Base-by-base conservation (phyloP, 345 rosid species). In the Corchorus capsularis region DNA sequence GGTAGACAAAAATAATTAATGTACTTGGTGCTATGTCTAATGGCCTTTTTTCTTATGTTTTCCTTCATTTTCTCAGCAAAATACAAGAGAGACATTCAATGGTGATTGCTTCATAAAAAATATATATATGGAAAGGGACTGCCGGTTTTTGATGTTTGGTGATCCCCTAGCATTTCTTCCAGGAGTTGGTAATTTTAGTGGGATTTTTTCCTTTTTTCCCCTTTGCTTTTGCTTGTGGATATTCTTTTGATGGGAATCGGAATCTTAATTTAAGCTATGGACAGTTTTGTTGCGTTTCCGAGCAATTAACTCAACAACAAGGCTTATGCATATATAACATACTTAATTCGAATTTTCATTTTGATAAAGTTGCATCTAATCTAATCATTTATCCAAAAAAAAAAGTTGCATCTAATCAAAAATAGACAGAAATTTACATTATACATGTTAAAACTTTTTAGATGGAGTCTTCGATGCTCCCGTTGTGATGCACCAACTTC, bases 241-340 rank as follows among this genome's bases (percentile, higher is more conserved):
- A 69, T 69, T 69, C 73, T 50, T 50, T 69, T 6, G 12, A 32
- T 50, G 27, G 60, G 60, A 69, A 69, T 50, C 32, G 32, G 72
- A 50, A 3, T 69, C 72, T 69, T 45, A 5, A 45, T 7, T 27
- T 45, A 45, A 6, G 8, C 8, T 6, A 5, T 45, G 0, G 10
- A 45, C 9, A 8, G 10, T 6, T 45, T 4, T 45, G 2, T 6
- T 45, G 6, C 9, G 10, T 45, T 5, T 8, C 47, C 10, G 47
- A 45, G 10, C 47, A 45, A 5, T 45, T 45, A 45, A 45, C 8
- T 45, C 10, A 7, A 45, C 8, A 45, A 45, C 4, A 39, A 39
- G 4, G 4, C 0, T 39, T 39, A 27, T 39, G 43, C 6, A 39
- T 39, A 39, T 39, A 2, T 39, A 3, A 6, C 1, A 3, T 39